phyloP scores from a whole-genome alignment of 2,329 filamentous ascomycete genomes.

The Incumbomyces delicatus region DNA sequence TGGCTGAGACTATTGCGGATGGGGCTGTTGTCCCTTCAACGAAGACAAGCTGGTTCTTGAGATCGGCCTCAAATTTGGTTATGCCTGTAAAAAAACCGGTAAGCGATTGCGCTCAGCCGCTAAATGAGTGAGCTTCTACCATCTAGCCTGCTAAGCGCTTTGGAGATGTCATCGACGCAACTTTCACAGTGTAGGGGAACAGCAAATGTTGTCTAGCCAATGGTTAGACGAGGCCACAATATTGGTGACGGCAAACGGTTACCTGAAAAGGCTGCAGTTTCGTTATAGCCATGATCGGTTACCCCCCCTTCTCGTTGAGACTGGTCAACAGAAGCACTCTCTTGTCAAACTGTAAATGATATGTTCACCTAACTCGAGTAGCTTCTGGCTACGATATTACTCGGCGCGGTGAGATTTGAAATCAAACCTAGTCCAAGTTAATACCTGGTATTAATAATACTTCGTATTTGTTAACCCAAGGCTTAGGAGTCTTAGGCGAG shows the following conservation, averaged over 20 bases:
- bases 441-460: too few species aligned
- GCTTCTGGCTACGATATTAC: too few species aligned
- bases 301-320: too few species aligned
- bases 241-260: background rate
- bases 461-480: too few species aligned
- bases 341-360: too few species aligned
- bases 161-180: conserved; percentile 79
- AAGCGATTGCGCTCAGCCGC: conserved; percentile 1
- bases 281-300: background rate
- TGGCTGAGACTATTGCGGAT: conserved; percentile 77
- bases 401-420: too few species aligned
- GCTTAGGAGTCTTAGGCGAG: too few species aligned
- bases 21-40: conserved; percentile 84
- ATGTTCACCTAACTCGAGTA: too few species aligned
- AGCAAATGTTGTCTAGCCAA: conserved; percentile 72
- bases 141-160: conserved; percentile 63
- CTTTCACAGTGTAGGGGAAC: conserved; percentile 86
- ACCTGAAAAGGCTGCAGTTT: background rate
- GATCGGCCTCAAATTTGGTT: conserved; percentile 68
- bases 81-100: conserved; percentile 49
- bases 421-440: too few species aligned
- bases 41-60: conserved; percentile 72
- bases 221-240: too few species aligned
- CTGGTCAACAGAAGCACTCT: too few species aligned
- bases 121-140: conserved; percentile 33